Evolutionary conservation across 2,329 filamentous ascomycete genomes (phyloP), one percentile per base, ranked within the genome.

Genomic region (Cladosporium sp.): DNA sequence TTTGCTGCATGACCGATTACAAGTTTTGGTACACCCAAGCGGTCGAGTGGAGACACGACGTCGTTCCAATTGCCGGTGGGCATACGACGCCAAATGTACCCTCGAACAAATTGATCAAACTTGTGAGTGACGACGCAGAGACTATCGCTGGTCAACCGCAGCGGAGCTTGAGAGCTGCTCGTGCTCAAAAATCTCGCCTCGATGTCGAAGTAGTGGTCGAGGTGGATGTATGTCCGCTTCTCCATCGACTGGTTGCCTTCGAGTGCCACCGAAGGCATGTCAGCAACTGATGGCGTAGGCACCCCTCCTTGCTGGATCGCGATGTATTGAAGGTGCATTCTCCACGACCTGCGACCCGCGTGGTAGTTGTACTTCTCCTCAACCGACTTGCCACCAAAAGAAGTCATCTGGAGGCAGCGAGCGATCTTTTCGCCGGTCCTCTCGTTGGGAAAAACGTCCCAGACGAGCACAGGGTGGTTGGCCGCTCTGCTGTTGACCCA

Each of bases 201-300:
- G 45, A 63, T 54, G 30, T 59, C 50, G 56, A 54, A 63, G 61
- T 52, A 59, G 43, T 51, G 51, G 40, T 63, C 61, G 34, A 63
- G 45, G 38, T 63, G 47, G 12, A 59, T 45, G 37, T 63, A 63
- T 17, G 55, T 54, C 45, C 57, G 59, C 19, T 40, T 47, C 11
- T 28, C n/a, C 58, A 61, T 59, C 34, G 5, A 28, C 39, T 5
- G n/a, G 9, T 15, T 7, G 15, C 20, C 30, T 15, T 17, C 6
- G 17, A 61, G 56, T 37, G 30, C 15, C 39, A 55, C 3, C 12
- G 55, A 7, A 5, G 42, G 59, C 39, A 22, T 34, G 43, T 49
- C 42, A n/a, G 34, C n/a, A 20, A 9, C 6, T 19, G 55, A 50
- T 5, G 15, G 9, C 11, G 45, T 34, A 14, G 12, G 20, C 30